Evolutionary conservation across 192 early-diverging fungal genomes (phyloP).

Genomic region (Irineochytrium annulatum): DNA sequence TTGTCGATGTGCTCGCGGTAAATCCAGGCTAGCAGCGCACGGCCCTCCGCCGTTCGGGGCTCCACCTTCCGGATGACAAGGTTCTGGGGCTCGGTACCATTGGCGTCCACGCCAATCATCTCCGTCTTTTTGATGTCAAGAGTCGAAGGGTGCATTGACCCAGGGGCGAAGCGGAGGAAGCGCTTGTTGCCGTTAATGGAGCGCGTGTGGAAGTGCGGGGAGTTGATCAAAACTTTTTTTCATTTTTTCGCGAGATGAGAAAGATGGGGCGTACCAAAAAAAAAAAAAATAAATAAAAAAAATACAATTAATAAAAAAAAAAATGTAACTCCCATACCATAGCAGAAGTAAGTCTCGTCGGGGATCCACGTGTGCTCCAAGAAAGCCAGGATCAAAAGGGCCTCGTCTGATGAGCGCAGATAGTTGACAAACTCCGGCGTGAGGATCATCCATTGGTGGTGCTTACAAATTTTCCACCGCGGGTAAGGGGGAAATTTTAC

Average conservation of each 20-base stretch:
- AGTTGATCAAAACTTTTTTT: slow-evolving; percentile 10
- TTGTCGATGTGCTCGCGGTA: slow-evolving; percentile 16
- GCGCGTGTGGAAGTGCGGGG: slow-evolving; percentile 11
- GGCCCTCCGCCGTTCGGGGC: not conserved
- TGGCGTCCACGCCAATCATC: slow-evolving; percentile 1
- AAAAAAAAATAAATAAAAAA: too few species aligned
- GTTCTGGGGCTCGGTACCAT: slow-evolving; percentile 18
- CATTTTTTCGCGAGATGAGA: not conserved
- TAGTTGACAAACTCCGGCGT: slow-evolving; percentile 19
- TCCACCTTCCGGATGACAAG: slow-evolving; percentile 44
- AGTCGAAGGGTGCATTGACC: slow-evolving; percentile 14
- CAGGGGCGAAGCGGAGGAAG: slow-evolving; percentile 13
- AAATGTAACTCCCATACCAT: slow-evolving; percentile 11
- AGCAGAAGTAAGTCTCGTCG: slow-evolving; percentile 30
- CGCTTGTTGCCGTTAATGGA: slow-evolving; percentile 17
- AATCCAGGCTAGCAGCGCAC: slow-evolving; percentile 35
- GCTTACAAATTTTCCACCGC: slow-evolving; percentile 26
- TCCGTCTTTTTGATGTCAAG: not conserved
- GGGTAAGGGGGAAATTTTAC: slow-evolving; percentile 27
- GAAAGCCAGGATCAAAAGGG: slow-evolving; percentile 22
- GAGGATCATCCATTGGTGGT: slow-evolving; percentile 42
- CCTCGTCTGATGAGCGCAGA: slow-evolving; percentile 11
- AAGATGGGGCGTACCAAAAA: too few species aligned
- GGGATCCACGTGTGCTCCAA: slow-evolving; percentile 30
- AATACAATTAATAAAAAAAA: not conserved